Evolutionary conservation across 306 rosid species (phyloP), one percentile per base, ranked within the genome.

Genomic region (Morella rubra): DNA sequence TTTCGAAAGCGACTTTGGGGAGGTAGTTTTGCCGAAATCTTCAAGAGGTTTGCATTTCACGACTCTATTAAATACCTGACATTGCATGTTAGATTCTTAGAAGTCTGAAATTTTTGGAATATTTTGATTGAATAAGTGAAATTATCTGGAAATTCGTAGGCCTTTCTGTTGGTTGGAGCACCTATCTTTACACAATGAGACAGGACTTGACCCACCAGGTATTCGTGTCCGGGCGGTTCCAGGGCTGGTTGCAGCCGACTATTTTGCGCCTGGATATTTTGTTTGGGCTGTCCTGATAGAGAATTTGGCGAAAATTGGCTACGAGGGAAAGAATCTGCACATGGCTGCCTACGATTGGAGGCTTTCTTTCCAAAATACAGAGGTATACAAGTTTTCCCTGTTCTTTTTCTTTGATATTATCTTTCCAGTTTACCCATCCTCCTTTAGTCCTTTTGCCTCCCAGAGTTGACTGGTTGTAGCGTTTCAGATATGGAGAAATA

Each of bases 321-420:
- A 93, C 71, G 98, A 93, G 72, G 90, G 85, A 80, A 93, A 87
- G 86, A 91, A 88, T 76, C 75, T 93, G 84, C 72, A 89, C 58
- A 90, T 91, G 97, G 89, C 86, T 71, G 73, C 88, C 24, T 88
- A 93, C 85, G 97, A 93, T 64, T 93, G 98, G 98, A 87, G 97
- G 76, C 76, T 90, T n/a, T 91, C 93, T 40, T 93, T 91, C 83
- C 93, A 93, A 65, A 91, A 90, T 52, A 93, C 97, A 16, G 91
- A 88, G 96, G 98, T 91, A 73, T 69, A 61, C 0, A 75, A 37
- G 37, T 61, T 53, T 61, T 71, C 62, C 18, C 8, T 59, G 49
- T 47, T 7, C 60, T 62, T 41, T 8, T 20, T 15, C 20, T 54
- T 41, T 66, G 16, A 4, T 69, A 32, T 11, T n/a, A 8, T 10